These are phyloP conservation scores for Apophysomyces trapeziformis DNA, from an alignment of 371 early-diverging fungal genomes.

Conservation along the genomic window DNA sequence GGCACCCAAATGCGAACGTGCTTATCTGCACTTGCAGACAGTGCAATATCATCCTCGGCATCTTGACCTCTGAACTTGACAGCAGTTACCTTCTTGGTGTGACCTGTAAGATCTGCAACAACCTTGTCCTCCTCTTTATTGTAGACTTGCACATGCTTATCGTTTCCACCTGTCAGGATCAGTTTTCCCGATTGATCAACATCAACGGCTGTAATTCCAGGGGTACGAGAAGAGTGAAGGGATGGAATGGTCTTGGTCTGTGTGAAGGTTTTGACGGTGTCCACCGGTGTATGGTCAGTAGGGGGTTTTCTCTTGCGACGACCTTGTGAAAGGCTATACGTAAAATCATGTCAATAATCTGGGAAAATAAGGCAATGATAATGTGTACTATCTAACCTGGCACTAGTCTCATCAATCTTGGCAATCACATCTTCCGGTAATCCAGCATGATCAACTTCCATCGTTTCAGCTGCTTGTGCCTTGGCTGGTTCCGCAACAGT, in stretches of 20 bases:
- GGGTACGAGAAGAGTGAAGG: constrained; percentile 76
- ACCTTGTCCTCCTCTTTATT: constrained; percentile 67
- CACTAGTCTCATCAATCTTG: constrained; percentile 64
- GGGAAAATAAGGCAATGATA: not conserved
- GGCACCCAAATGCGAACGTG: constrained; percentile 80
- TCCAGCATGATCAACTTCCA: constrained; percentile 59
- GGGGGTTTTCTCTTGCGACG: constrained; percentile 90
- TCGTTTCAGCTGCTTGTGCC: constrained; percentile 59
- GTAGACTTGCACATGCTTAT: constrained; percentile 78
- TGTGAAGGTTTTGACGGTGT: constrained; percentile 65
- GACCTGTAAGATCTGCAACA: constrained; percentile 77
- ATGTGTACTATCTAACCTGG: constrained; percentile 39
- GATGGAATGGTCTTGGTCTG: constrained; percentile 62
- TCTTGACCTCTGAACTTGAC: constrained; percentile 71
- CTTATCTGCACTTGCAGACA: constrained; percentile 84
- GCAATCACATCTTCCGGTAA: constrained; percentile 58
- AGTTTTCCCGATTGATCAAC: constrained; percentile 63
- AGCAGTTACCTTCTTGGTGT: constrained; percentile 76
- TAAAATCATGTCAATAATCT: not conserved
- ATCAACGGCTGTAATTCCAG: constrained; percentile 81
- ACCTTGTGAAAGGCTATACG: constrained; percentile 60
- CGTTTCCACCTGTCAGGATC: constrained; percentile 82
- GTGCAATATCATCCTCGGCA: constrained; percentile 54
- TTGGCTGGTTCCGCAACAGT: constrained; percentile 35
- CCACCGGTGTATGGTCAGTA: constrained; percentile 69